A percentile compares a stretch with the other conserved stretches of the same genome.
These are phyloP conservation scores for Thielaviopsis musarum DNA, from an alignment of 2,329 filamentous ascomycete genomes.

Conservation along the genomic window DNA sequence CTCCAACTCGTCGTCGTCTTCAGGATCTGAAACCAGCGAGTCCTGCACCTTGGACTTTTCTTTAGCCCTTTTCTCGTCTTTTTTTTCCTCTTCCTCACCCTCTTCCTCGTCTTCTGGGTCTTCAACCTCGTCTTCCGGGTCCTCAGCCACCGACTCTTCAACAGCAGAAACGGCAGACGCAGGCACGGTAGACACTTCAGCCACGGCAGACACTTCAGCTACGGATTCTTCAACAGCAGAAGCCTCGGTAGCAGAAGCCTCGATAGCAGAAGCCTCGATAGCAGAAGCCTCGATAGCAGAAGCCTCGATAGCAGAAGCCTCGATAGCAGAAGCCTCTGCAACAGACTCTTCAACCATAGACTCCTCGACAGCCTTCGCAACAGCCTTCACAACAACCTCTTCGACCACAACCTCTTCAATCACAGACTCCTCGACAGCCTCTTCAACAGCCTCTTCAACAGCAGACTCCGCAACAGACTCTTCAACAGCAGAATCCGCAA, in stretches of 20 bases:
- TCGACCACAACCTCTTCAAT: background rate
- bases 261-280: background rate
- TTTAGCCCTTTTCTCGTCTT: background rate
- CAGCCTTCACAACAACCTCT: too few species aligned
- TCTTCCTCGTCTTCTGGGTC: background rate
- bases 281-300: background rate
- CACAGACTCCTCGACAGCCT: background rate
- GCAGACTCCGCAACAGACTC: background rate
- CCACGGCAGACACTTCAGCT: background rate
- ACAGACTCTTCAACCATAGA: background rate
- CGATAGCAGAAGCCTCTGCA: background rate
- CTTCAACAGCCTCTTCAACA: background rate
- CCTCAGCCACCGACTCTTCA: background rate
- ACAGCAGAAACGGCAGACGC: background rate
- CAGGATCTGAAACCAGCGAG: slow-evolving; percentile 10
- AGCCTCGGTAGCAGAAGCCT: background rate
- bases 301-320: background rate
- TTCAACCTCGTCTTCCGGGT: background rate
- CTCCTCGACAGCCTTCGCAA: background rate
- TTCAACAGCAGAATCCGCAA: background rate
- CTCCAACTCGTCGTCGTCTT: slow-evolving; percentile 4
- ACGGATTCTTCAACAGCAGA: background rate
- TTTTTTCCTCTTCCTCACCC: background rate
- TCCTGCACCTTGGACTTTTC: slow-evolving; percentile 1
- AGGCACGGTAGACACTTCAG: background rate